Conservation (phyloP, 176 grass and related monocot genomes). For the Lolium rigidum region DNA sequence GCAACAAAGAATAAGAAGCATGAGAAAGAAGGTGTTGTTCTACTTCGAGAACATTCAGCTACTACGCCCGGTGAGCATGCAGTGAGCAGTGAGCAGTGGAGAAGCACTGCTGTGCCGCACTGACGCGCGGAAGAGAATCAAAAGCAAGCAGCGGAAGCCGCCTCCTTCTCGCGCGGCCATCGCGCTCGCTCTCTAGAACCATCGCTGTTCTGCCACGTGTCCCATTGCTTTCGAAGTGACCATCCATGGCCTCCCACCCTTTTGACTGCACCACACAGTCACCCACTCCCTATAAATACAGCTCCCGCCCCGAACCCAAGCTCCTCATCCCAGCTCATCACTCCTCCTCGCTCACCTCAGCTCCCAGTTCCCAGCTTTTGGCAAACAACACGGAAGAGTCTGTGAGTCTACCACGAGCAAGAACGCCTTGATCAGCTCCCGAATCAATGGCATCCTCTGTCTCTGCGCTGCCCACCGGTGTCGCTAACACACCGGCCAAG, state of each 20-base stretch:
- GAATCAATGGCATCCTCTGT: constrained; percentile 50
- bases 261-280: not conserved
- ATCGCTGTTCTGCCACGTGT: constrained; percentile 18
- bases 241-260: not conserved
- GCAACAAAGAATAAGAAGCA: not conserved
- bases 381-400: not conserved
- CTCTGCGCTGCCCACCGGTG: constrained; percentile 10
- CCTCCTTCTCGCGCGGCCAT: not conserved
- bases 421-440: not conserved
- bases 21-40: constrained; percentile 1
- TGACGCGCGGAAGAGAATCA: not conserved
- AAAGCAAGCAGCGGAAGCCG: not conserved
- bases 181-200: not conserved
- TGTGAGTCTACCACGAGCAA: not conserved
- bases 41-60: constrained; percentile 1
- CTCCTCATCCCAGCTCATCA: constrained; percentile 4
- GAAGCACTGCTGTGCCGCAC: not conserved
- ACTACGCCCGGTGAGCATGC: not conserved
- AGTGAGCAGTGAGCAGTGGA: not conserved
- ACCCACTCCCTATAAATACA: constrained; percentile 5
- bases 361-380: not conserved
- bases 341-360: not conserved
- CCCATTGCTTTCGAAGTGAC: not conserved
- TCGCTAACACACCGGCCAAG: not conserved
- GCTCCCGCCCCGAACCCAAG: not conserved